Conservation (phyloP, 306 rosid genomes). For the Citrullus colocynthis region DNA sequence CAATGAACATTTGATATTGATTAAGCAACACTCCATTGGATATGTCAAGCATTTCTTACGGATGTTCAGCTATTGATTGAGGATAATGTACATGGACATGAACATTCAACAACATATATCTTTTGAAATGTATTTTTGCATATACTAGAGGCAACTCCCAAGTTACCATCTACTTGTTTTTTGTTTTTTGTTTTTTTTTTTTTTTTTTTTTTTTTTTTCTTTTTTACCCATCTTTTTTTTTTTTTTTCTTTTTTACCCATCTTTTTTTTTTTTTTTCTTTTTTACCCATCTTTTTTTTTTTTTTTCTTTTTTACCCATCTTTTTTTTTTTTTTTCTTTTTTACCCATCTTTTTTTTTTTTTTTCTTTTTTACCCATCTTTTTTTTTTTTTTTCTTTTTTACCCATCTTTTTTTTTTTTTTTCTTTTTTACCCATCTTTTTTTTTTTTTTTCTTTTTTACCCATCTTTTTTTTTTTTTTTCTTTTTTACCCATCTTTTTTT, state of each 20-base stretch:
- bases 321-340: rapidly evolving
- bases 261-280: rapidly evolving
- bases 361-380: rapidly evolving
- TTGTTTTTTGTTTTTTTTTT: too few species aligned
- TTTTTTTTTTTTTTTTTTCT: rapidly evolving
- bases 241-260: rapidly evolving
- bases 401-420: too few species aligned
- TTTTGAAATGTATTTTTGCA: background rate
- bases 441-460: rapidly evolving
- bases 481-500: too few species aligned
- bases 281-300: too few species aligned
- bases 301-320: rapidly evolving
- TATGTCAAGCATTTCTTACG: background rate
- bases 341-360: too few species aligned
- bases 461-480: rapidly evolving
- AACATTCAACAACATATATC: background rate
- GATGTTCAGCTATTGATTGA: background rate
- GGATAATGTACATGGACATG: background rate
- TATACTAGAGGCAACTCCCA: background rate
- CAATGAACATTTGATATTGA: background rate
- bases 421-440: rapidly evolving
- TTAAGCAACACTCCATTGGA: background rate
- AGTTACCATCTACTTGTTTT: background rate
- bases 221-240: too few species aligned
- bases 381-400: too few species aligned